A percentile compares a stretch with the other conserved stretches of the same genome.
phyloP scores from a whole-genome alignment of 768 basidiomycete genomes.

The Leccinum variicolor region DNA sequence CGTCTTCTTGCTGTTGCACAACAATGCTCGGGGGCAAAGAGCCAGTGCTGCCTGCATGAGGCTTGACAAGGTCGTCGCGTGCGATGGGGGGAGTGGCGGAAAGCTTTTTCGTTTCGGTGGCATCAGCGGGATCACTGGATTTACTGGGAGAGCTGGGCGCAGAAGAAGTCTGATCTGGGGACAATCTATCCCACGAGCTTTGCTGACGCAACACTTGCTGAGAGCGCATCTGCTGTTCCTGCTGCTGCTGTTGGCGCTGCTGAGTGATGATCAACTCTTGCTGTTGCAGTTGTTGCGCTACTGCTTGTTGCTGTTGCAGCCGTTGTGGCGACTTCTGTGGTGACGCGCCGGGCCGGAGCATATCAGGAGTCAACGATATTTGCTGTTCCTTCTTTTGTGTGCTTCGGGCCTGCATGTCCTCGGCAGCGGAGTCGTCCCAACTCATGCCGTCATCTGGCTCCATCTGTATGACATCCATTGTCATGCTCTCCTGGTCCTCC shows the following conservation, averaged over 20 bases:
- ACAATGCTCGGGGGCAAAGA: constrained; percentile 38
- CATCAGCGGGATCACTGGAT: constrained; percentile 63
- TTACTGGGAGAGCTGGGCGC: constrained; percentile 29
- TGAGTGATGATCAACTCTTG: constrained; percentile 28
- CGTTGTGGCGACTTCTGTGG: constrained; percentile 21
- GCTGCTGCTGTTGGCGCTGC: constrained; percentile 32
- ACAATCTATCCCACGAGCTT: constrained; percentile 48
- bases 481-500: constrained; percentile 28
- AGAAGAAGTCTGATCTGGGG: constrained; percentile 24
- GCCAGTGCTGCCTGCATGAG: constrained; percentile 10
- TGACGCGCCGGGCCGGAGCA: constrained; percentile 34
- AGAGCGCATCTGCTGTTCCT: constrained; percentile 28
- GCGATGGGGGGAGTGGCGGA: constrained; percentile 78
- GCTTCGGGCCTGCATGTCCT: constrained; percentile 41
- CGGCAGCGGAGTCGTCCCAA: constrained; percentile 76
- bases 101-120: constrained; percentile 70
- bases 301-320: constrained; percentile 1
- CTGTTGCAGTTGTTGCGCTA: constrained; percentile 23
- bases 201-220: constrained; percentile 39
- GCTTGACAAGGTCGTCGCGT: constrained; percentile 44
- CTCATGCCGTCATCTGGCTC: constrained; percentile 83
- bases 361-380: constrained; percentile 29
- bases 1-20: constrained; percentile 48
- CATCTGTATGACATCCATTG: constrained; percentile 38
- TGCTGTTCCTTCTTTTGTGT: constrained; percentile 24